These are phyloP conservation scores for Camellia sinensis DNA, from an alignment of 148 eudicot genomes.

Conservation along the genomic window DNA sequence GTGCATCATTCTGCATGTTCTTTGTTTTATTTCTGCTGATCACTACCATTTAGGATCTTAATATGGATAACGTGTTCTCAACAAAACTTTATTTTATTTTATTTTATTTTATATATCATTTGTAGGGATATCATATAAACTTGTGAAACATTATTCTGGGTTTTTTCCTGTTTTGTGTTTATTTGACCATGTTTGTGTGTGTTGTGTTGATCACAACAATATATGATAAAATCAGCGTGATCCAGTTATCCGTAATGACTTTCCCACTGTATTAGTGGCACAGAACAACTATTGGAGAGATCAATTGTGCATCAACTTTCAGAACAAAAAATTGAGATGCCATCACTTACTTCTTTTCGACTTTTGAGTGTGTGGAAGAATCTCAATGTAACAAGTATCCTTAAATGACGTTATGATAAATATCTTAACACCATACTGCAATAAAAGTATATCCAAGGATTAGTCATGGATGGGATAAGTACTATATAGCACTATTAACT, in stretches of 20 bases:
- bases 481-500: not conserved
- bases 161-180: not conserved
- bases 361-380: slow-evolving; percentile 56
- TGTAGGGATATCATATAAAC: not conserved
- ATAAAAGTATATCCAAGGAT: slow-evolving; percentile 11
- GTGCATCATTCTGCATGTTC: not conserved
- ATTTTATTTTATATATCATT: not conserved
- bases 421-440: slow-evolving; percentile 73
- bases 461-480: not conserved
- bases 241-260: not conserved
- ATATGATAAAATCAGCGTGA: not conserved
- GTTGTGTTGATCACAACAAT: not conserved
- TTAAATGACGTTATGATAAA: slow-evolving; percentile 67
- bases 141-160: not conserved
- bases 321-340: not conserved
- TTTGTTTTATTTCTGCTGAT: not conserved
- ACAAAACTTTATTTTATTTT: not conserved
- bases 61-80: not conserved
- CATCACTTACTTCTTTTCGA: slow-evolving; percentile 60
- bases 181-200: not conserved
- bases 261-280: not conserved
- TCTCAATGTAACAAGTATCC: slow-evolving; percentile 74
- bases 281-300: not conserved
- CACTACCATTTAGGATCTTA: not conserved
- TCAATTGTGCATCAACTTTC: not conserved